Evolutionary conservation across 1,284 basidiomycete species (phyloP), one percentile per base, ranked within the genome.

Genomic region (Phylloporus gajari): DNA sequence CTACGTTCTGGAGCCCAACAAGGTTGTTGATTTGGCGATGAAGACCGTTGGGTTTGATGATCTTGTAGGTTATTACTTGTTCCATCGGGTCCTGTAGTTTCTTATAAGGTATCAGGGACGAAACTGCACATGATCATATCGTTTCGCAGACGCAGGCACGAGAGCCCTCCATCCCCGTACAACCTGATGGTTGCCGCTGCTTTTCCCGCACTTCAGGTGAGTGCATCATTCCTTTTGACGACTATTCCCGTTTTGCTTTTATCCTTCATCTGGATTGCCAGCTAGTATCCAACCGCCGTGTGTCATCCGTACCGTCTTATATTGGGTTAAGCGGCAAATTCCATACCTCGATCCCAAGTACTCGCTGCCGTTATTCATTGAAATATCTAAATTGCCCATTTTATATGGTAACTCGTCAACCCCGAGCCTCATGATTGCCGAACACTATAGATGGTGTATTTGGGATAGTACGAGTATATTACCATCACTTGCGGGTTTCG

Each of bases 121-220:
- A n/a, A n/a, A n/a, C n/a, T n/a, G 92, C 95, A 9, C 97, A 94
- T 82, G 95, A 98, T 78, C 88, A 90, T 69, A 96, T 98, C 62
- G 84, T 97, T 30, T 88, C 92, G 40, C 90, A 94, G 76, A 91
- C 96, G 87, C 89, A 89, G 73, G 76, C 80, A 32, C 83, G 84
- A 65, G 73, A 81, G 65, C 71, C 84, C 2, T 78, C 77, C 48
- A 83, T 83, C 40, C 79, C 74, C n/a, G 72, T 74, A 51, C 73
- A 72, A 67, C 69, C 75, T 25, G 74, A 72, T 51, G 63, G 75
- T 67, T 68, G 70, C 19, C 75, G 74, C 27, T 64, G 76, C 51
- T 70, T 76, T 69, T 78, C 79, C 53, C 76, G 72, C 44, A 77
- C 76, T 58, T 82, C 81, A 9, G 82, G 72, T 70, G 75, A 70